A percentile compares a stretch with the other conserved stretches of the same genome.
Evolutionary conservation across 495 filamentous ascomycete species (phyloP).

Genomic region (Hypoxylon fuscum): DNA sequence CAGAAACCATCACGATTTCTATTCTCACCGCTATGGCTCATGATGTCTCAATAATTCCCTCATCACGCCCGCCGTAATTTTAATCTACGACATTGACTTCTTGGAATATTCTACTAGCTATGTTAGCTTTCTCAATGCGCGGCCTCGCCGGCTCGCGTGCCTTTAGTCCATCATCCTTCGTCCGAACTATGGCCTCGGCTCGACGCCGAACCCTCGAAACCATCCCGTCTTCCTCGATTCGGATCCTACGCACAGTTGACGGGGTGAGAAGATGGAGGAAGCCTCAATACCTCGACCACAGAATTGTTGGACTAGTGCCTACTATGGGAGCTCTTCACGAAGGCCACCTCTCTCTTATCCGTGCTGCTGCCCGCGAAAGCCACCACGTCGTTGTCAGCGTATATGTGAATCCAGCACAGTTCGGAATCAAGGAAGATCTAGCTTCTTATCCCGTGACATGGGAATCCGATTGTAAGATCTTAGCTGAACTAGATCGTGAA

Average conservation of each 20-base stretch:
- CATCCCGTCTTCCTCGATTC: conserved; percentile 66
- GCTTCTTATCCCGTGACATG: conserved; percentile 90
- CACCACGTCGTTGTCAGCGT: conserved; percentile 86
- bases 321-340: conserved; percentile 97
- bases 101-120: conserved; percentile 28
- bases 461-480: conserved; percentile 72
- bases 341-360: conserved; percentile 88
- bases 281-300: conserved; percentile 70
- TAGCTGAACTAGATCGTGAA: conserved; percentile 75
- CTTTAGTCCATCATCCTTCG: conserved; percentile 9
- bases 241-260: conserved; percentile 77
- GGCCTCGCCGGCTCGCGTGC: conserved; percentile 42
- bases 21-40: conserved; percentile 40
- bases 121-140: conserved; percentile 43
- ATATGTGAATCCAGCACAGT: conserved; percentile 97
- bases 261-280: conserved; percentile 76
- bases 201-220: conserved; percentile 42
- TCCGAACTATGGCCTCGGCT: conserved; percentile 49
- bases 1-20: conserved; percentile 58
- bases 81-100: background rate
- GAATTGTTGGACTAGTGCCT: conserved; percentile 86
- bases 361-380: conserved; percentile 84
- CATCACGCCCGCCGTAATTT: conserved; percentile 24
- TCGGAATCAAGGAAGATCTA: conserved; percentile 89
- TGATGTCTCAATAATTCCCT: conserved; percentile 34